Conservation (phyloP, 257 asterid species). For the Cinchona pubescens region DNA sequence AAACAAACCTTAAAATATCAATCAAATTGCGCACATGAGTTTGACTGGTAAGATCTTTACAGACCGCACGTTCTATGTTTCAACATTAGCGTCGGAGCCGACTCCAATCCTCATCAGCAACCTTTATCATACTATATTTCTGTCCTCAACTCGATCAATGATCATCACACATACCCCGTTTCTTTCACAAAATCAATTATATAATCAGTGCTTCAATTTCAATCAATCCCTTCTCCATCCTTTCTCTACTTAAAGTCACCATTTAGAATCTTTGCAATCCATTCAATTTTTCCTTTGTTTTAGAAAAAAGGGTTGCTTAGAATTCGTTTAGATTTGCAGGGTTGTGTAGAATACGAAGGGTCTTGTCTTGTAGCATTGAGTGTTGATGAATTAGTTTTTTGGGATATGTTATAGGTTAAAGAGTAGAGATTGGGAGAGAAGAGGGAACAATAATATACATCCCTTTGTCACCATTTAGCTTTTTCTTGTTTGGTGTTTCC, state of each 20-base stretch:
- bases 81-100: constrained; percentile 32
- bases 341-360: not conserved
- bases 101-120: constrained; percentile 32
- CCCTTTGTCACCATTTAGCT: not conserved
- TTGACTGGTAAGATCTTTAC: not conserved
- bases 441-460: not conserved
- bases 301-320: not conserved
- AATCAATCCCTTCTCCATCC: constrained; percentile 4
- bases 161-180: not conserved
- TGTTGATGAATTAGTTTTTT: not conserved
- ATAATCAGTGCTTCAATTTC: not conserved
- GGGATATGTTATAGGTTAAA: not conserved
- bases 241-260: too few species aligned
- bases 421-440: not conserved
- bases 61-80: constrained; percentile 39
- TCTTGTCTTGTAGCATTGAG: too few species aligned
- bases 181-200: constrained; percentile 1
- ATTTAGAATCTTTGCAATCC: constrained; percentile 21
- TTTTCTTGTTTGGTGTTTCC: not conserved
- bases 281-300: constrained; percentile 40
- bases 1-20: not conserved
- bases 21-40: not conserved
- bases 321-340: not conserved
- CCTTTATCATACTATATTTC: constrained; percentile 10
- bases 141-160: not conserved